These are phyloP conservation scores for Neofusicoccum laricinum DNA, from an alignment of 2,329 filamentous ascomycete genomes.

Conservation along the genomic window DNA sequence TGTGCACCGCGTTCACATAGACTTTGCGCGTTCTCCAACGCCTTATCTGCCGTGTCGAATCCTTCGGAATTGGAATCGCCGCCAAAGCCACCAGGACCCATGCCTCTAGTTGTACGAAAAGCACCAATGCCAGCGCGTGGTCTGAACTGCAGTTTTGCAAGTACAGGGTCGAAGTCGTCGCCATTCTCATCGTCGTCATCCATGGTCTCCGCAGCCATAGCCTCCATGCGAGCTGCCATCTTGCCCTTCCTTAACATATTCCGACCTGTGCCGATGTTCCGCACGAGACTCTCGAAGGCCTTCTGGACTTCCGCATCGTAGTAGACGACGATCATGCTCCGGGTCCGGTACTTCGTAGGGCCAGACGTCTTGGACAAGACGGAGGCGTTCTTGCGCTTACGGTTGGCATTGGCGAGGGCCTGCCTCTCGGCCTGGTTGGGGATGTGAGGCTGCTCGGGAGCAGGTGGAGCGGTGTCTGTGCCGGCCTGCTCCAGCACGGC, in stretches of 20 bases:
- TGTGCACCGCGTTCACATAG: conserved; percentile 85
- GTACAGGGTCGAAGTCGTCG: conserved; percentile 26
- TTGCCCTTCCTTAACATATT: conserved; percentile 86
- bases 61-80: conserved; percentile 22
- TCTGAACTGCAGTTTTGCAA: conserved; percentile 36
- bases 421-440: conserved; percentile 21
- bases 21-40: conserved; percentile 74
- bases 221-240: conserved; percentile 71
- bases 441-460: conserved; percentile 20
- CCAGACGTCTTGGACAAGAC: conserved; percentile 39
- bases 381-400: conserved; percentile 46
- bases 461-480: conserved; percentile 19
- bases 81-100: conserved; percentile 17
- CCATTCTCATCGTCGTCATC: conserved; percentile 26
- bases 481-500: conserved; percentile 18
- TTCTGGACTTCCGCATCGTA: conserved; percentile 87
- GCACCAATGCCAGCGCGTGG: conserved; percentile 29
- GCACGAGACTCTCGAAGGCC: conserved; percentile 77
- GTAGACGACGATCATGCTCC: conserved; percentile 80
- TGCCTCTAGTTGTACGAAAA: conserved; percentile 26
- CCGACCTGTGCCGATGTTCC: conserved; percentile 73
- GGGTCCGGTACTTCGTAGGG: conserved; percentile 61
- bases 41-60: conserved; percentile 69
- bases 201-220: conserved; percentile 34
- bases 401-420: conserved; percentile 19